Evolutionary conservation across 257 asterid genomes (phyloP), one percentile per base, ranked within the genome.

Genomic region (Gentiana dahurica): DNA sequence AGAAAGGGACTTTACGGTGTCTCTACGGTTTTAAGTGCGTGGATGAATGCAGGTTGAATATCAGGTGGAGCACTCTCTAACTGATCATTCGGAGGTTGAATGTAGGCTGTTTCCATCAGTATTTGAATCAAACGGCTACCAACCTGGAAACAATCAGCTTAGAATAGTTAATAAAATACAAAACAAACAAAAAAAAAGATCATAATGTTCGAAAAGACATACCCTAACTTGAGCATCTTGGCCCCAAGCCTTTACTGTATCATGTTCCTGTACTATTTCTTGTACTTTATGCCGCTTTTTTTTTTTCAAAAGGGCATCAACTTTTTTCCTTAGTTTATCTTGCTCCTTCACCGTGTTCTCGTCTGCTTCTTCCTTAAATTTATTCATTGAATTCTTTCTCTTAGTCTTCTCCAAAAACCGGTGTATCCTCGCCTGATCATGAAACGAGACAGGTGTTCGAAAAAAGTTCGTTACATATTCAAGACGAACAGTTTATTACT

Each of bases 211-310:
- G 5, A 41, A 41, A 3, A 7, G 55, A 35, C 46, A 41, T 54
- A 87, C 98, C 95, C 85, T 92, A 41, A 83, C 71, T 81, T 83
- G 90, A 73, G 70, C 72, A n/a, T 88, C 98, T 77, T 75, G 86
- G 49, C 98, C 94, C 98, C 97, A 92, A 15, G 95, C 75, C 70
- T 72, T 81, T 53, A 66, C 50, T 59, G 80, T 81, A 65, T 85
- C 95, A 57, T 81, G 88, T 52, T 62, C 77, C 63, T 67, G 77
- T 52, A 92, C 89, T 62, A 92, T 81, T 65, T 69, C 76, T 73
- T 83, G 76, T 63, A 88, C 90, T 71, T 81, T 74, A 4, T 76
- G 81, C 61, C 75, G 54, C 61, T 79, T 83, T 74, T 88, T 86
- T 70, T 85, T 75, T 76, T 88, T 92, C 73, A 92, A 73, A 87